Evolutionary conservation across 306 rosid genomes (phyloP).

Genomic region (Pterocarpus macrocarpus): DNA sequence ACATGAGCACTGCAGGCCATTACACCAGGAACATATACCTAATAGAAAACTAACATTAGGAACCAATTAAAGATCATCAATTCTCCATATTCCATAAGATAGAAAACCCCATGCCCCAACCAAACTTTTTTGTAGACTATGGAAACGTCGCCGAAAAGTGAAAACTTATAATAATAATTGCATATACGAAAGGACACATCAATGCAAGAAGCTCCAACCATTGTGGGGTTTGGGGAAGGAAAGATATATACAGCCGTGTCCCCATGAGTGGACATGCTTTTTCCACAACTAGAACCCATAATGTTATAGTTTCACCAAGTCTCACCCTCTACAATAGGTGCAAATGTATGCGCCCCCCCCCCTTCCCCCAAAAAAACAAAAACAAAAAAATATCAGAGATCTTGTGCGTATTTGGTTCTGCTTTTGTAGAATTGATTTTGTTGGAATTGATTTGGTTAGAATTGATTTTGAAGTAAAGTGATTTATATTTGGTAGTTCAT

Average conservation of each 20-base stretch:
- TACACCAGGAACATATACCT: slow-evolving; percentile 95
- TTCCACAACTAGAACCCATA: too few species aligned
- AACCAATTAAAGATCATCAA: slow-evolving; percentile 21
- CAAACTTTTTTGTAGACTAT: background rate
- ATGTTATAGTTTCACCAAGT: too few species aligned
- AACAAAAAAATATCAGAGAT: too few species aligned
- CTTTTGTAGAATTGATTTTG: too few species aligned
- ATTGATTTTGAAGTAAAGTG: too few species aligned
- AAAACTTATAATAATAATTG: background rate
- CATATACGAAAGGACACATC: background rate
- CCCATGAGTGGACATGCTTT: too few species aligned
- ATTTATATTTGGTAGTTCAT: too few species aligned
- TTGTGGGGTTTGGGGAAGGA: background rate
- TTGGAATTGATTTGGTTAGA: too few species aligned
- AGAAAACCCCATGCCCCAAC: background rate
- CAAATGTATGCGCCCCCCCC: too few species aligned
- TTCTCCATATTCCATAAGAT: background rate
- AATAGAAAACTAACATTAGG: slow-evolving; percentile 46
- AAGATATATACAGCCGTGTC: background rate
- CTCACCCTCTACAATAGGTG: too few species aligned
- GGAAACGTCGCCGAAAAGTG: background rate
- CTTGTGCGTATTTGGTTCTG: too few species aligned
- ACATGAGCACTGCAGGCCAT: slow-evolving; percentile 96
- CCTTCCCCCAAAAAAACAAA: too few species aligned
- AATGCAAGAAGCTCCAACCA: background rate